phyloP scores from a whole-genome alignment of 2,329 filamentous ascomycete species.

The Aulographum hederae region DNA sequence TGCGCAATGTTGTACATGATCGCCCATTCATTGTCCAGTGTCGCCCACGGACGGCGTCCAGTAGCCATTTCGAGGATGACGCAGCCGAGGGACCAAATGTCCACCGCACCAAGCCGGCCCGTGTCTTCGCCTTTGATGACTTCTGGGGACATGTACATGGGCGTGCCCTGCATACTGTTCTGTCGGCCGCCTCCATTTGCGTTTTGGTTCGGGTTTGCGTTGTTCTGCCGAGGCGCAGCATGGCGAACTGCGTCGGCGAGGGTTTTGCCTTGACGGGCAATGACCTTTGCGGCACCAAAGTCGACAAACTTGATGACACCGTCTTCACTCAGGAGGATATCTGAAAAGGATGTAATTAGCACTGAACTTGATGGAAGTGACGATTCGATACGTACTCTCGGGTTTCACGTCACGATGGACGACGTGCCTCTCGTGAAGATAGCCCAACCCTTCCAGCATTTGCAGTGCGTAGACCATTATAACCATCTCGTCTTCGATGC shows the following conservation, averaged over 20 bases:
- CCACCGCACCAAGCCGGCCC: constrained; percentile 69
- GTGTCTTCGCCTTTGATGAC: constrained; percentile 73
- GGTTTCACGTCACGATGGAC: constrained; percentile 97
- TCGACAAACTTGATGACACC: constrained; percentile 99
- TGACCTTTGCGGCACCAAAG: constrained; percentile 93
- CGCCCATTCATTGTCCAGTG: constrained; percentile 95
- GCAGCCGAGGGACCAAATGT: constrained; percentile 93
- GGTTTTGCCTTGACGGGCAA: constrained; percentile 83
- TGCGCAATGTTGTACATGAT: constrained; percentile 99
- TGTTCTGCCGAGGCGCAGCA: constrained; percentile 26
- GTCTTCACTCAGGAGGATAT: constrained; percentile 91
- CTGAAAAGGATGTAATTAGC: constrained; percentile 25
- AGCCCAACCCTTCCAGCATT: constrained; percentile 81
- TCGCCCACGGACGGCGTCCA: constrained; percentile 82
- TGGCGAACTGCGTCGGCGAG: constrained; percentile 32
- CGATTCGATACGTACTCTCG: constrained; percentile 55
- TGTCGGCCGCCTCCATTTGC: constrained; percentile 27
- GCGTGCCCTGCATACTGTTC: constrained; percentile 77
- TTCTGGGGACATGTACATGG: constrained; percentile 99
- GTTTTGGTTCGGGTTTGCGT: not conserved
- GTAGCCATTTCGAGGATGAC: constrained; percentile 97
- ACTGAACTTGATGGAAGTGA: not conserved
- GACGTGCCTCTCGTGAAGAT: constrained; percentile 80
- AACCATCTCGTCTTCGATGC: constrained; percentile 94
- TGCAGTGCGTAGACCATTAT: constrained; percentile 94